Percentiles rank a stretch among this genome's conserved stretches.
phyloP scores from a whole-genome alignment of 108 stramenopile species.

The Aurantiochytrium sp. region DNA sequence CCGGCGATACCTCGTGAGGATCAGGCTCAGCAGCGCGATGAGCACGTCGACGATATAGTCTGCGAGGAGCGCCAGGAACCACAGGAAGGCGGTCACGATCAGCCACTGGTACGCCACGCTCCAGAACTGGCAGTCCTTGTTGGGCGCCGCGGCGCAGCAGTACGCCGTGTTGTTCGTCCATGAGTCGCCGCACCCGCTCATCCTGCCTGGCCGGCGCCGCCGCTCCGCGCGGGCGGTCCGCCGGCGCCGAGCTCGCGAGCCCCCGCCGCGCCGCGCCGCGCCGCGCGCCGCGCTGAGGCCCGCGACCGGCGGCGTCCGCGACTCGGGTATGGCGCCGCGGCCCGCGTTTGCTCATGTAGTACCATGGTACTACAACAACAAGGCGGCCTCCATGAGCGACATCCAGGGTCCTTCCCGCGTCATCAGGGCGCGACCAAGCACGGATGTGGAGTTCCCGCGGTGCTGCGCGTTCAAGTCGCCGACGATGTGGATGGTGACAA shows the following conservation, averaged over 20 bases:
- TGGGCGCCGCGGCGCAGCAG: not conserved
- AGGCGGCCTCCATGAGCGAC: too few relatives aligned
- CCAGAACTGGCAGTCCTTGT: not conserved
- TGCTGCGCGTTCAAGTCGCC: too few relatives aligned
- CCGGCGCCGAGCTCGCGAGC: not conserved
- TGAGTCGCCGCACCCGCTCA: not conserved
- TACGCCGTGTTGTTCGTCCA: not conserved
- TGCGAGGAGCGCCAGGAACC: not conserved
- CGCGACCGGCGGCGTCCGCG: too few relatives aligned
- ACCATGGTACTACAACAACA: too few relatives aligned
- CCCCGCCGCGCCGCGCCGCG: too few relatives aligned
- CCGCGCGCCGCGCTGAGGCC: too few relatives aligned
- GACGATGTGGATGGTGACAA: too few relatives aligned
- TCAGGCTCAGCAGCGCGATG: not conserved
- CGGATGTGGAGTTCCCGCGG: too few relatives aligned
- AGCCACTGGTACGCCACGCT: constrained; percentile 17
- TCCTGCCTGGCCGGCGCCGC: not conserved
- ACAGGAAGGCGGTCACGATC: not conserved
- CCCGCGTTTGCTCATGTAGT: too few relatives aligned
- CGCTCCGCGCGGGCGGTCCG: not conserved
- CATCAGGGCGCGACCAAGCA: too few relatives aligned
- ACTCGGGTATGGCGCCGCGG: too few relatives aligned
- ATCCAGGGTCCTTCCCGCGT: too few relatives aligned
- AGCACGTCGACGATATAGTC: not conserved
- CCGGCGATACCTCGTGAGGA: not conserved